Conservation (phyloP, 1,139 yeast genomes). For the Pichia sp. region DNA sequence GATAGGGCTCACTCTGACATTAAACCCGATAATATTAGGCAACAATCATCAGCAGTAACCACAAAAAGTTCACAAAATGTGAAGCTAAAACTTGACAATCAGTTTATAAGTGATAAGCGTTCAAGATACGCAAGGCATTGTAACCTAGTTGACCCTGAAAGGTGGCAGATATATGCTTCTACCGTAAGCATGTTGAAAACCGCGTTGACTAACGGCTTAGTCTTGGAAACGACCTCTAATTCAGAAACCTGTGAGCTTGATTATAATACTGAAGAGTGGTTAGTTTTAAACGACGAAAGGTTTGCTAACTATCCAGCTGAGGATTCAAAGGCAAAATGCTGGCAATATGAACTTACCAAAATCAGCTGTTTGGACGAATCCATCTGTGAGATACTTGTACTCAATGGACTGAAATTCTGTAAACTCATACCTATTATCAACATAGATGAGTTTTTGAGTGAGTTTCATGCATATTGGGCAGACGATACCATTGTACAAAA, state of each 20-base stretch:
- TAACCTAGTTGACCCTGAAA: neutral
- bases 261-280: constrained; percentile 25
- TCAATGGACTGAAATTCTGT: constrained; percentile 14
- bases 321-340: constrained; percentile 20
- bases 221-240: constrained; percentile 12
- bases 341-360: constrained; percentile 22
- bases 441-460: constrained; percentile 12
- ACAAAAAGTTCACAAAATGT: too few species aligned
- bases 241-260: constrained; percentile 10
- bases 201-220: constrained; percentile 19
- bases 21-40: neutral
- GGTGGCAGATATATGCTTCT: constrained; percentile 22
- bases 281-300: constrained; percentile 12
- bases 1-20: neutral
- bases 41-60: neutral
- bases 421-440: constrained; percentile 21
- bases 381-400: constrained; percentile 19
- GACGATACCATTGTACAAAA: constrained; percentile 14
- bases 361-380: constrained; percentile 15
- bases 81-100: too few species aligned
- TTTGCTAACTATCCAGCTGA: constrained; percentile 8
- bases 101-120: too few species aligned
- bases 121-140: too few species aligned
- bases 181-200: constrained; percentile 21
- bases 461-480: constrained; percentile 23